Base-by-base conservation (phyloP, 208 protist species). In the Leishmania braziliensis region DNA sequence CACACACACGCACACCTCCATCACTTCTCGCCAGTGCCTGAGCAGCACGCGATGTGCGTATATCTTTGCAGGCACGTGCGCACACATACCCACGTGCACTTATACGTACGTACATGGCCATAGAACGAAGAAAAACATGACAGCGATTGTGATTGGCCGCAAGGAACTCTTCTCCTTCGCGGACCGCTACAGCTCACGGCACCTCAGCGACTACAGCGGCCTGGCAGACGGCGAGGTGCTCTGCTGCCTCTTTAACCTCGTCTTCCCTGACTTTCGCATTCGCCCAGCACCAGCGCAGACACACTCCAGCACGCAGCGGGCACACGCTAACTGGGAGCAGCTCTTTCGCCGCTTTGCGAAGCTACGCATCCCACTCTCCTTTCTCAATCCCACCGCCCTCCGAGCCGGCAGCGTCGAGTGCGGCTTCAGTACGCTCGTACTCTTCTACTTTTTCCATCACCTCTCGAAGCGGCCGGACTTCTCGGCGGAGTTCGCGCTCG, bases 131-230 rank as follows among this genome's bases (percentile, higher is more conserved):
- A 43, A 51, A 12, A 9, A 6, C 48, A 87, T 83, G 86, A 6
- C 75, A 33, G 79, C 76, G 39, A 83, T 92, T 33, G 54, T 92
- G 10, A 95, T 96, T 86, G 93, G 93, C 20, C 83, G 85, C 71
- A 88, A 92, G 79, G 90, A 96, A 72, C 91, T 96, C 74, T 94
- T 95, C 84, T 91, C 93, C 74, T 96, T 96, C 71, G 93, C 91
- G 16, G 93, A 96, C 75, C 88, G 93, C 4, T 88, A 96, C 86
- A 87, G 89, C 53, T 79, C 83, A 3, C 77, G 81, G 3, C 87
- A 79, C 16, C 79, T 95, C 48, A 85, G 71, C n/a, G 91, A 95
- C 72, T 95, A 92, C 87, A 79, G 70, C 46, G 76, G 83, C 39
- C 84, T 96, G 20, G 85, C 82, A 0, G 91, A 96, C 75, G 92